phyloP scores from a whole-genome alignment of 805 yeast species.

The Candida silvicultrix region DNA sequence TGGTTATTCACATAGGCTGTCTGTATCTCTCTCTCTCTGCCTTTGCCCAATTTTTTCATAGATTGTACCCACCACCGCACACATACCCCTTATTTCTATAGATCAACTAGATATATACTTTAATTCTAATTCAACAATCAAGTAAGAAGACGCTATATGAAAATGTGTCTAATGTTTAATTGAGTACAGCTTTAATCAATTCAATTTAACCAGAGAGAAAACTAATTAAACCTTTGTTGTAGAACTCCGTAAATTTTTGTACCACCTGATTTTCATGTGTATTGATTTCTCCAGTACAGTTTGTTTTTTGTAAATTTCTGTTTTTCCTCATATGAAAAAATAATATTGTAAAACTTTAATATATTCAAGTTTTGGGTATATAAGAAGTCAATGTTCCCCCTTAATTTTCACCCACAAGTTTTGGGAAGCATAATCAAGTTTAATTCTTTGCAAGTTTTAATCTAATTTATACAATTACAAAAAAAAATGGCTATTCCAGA shows the following conservation, averaged over 20 bases:
- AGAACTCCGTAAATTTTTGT: neutral
- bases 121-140: too few relatives aligned
- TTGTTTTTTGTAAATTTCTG: neutral
- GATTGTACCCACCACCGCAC: too few relatives aligned
- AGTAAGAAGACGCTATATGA: too few relatives aligned
- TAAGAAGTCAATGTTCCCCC: neutral
- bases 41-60: too few relatives aligned
- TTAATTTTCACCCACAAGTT: neutral
- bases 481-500: constrained; percentile 31
- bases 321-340: neutral
- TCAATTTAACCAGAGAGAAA: neutral
- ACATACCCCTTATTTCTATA: too few relatives aligned
- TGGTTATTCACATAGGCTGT: too few relatives aligned
- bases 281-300: neutral
- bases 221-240: neutral
- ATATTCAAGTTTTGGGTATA: neutral
- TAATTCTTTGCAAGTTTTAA: too few relatives aligned
- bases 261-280: neutral
- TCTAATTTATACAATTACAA: too few relatives aligned
- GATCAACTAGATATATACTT: too few relatives aligned
- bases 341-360: neutral
- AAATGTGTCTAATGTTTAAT: too few relatives aligned
- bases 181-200: too few relatives aligned
- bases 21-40: too few relatives aligned
- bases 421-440: neutral